A percentile compares a stretch with the other conserved stretches of the same genome.
These are phyloP conservation scores for Coemansia aciculifera DNA, from an alignment of 192 early-diverging fungal genomes.

Conservation along the genomic window DNA sequence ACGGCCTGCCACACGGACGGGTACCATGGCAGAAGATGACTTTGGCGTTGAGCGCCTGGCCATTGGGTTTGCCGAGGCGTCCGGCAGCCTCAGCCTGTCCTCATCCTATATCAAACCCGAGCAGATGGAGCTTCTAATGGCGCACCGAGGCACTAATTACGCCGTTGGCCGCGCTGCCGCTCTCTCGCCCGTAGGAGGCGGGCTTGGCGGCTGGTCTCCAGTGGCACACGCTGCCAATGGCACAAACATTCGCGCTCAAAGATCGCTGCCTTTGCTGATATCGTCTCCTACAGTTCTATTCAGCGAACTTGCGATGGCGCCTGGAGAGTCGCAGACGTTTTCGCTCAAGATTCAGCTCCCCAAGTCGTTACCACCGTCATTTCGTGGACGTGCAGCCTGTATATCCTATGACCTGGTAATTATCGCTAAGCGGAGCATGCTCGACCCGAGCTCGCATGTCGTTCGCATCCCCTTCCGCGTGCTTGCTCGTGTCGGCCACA, in stretches of 20 bases:
- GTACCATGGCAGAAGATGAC: constrained; percentile 20
- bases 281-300: constrained; percentile 44
- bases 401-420: constrained; percentile 49
- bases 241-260: constrained; percentile 22
- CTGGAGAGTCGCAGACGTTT: constrained; percentile 53
- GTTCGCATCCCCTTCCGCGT: constrained; percentile 51
- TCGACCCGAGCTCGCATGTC: constrained; percentile 31
- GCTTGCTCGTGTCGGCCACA: constrained; percentile 20
- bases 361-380: constrained; percentile 40
- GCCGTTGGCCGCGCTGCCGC: background rate
- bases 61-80: constrained; percentile 48
- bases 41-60: constrained; percentile 35
- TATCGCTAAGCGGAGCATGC: constrained; percentile 50
- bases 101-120: constrained; percentile 44
- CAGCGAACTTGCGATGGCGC: constrained; percentile 47
- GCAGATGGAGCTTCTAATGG: constrained; percentile 41
- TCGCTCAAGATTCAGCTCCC: constrained; percentile 44
- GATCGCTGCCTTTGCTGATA: constrained; percentile 31
- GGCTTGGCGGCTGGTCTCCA: constrained; percentile 37
- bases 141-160: constrained; percentile 29
- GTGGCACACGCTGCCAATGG: constrained; percentile 11
- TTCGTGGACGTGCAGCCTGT: constrained; percentile 40
- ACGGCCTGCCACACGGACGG: constrained; percentile 15
- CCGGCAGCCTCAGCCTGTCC: constrained; percentile 37
- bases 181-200: constrained; percentile 37